Evolutionary conservation across 2,329 filamentous ascomycete genomes (phyloP).

Genomic region (Madurella fahalii): DNA sequence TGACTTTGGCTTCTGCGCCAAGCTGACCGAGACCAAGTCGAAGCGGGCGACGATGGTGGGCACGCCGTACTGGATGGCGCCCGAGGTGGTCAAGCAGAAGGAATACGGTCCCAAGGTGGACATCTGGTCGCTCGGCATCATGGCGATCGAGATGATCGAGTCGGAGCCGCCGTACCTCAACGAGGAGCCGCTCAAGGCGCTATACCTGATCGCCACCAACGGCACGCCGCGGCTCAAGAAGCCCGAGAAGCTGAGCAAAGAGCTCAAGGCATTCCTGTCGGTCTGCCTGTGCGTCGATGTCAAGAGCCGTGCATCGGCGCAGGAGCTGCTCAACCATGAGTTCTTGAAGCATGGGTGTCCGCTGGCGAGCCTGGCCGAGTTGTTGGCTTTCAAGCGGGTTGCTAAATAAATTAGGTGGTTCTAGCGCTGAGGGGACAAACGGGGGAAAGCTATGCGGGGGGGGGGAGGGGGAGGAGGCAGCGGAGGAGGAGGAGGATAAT

Average conservation of each 20-base stretch:
- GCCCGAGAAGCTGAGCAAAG: constrained; percentile 95
- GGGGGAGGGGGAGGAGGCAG: neutral
- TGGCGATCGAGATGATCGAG: constrained; percentile 99
- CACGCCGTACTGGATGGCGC: constrained; percentile 99
- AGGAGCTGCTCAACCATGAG: constrained; percentile 85
- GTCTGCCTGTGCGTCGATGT: constrained; percentile 97
- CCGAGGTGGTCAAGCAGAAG: constrained; percentile 98
- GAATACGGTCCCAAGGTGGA: constrained; percentile 98
- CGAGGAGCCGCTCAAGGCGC: constrained; percentile 93
- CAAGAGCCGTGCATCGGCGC: constrained; percentile 85
- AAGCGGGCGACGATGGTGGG: constrained; percentile 99
- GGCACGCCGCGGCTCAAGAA: constrained; percentile 96
- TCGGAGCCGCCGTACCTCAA: constrained; percentile 97
- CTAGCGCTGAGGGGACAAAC: neutral
- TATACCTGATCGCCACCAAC: constrained; percentile 97
- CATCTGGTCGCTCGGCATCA: constrained; percentile 98
- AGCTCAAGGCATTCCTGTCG: constrained; percentile 93
- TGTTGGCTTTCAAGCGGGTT: constrained; percentile 82
- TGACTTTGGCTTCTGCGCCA: constrained; percentile 98
- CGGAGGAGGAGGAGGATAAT: neutral
- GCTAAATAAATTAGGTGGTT: constrained; percentile 45
- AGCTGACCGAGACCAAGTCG: constrained; percentile 92
- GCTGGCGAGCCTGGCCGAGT: constrained; percentile 74
- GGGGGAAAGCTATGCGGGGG: neutral
- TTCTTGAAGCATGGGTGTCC: constrained; percentile 92